A percentile compares a stretch with the other conserved stretches of the same genome.
phyloP scores from a whole-genome alignment of 2,329 filamentous ascomycete genomes.

The Sarocladium kiliense region DNA sequence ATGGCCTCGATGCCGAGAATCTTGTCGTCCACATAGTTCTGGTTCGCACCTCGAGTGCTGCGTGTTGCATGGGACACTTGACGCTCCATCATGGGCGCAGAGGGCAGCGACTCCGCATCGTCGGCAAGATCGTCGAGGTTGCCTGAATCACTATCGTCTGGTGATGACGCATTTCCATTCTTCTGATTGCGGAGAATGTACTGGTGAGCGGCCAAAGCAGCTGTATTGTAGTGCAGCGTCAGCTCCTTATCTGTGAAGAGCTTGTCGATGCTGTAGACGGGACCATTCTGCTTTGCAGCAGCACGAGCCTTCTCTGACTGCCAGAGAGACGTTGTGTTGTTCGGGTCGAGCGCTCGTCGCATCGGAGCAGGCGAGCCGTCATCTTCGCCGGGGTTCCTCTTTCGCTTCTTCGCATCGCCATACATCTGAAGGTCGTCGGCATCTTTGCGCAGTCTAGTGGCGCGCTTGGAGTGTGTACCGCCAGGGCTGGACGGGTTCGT shows the following conservation, averaged over 20 bases:
- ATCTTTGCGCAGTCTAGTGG: constrained; percentile 56
- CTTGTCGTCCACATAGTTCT: constrained; percentile 53
- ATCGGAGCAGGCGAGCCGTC: constrained; percentile 58
- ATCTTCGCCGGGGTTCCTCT: constrained; percentile 54
- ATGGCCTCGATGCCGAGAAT: constrained; percentile 56
- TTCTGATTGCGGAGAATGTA: constrained; percentile 54
- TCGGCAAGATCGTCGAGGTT: constrained; percentile 46
- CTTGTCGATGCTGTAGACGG: constrained; percentile 62
- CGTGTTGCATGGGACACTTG: constrained; percentile 60
- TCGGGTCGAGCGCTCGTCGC: constrained; percentile 49
- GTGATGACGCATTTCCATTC: constrained; percentile 44
- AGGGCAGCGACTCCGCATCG: constrained; percentile 39
- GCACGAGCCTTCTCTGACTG: constrained; percentile 53
- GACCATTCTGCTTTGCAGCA: constrained; percentile 50
- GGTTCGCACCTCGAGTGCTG: constrained; percentile 52
- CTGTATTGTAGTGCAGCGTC: constrained; percentile 58
- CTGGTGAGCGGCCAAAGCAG: constrained; percentile 57
- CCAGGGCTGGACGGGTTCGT: constrained; percentile 60
- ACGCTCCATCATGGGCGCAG: constrained; percentile 57
- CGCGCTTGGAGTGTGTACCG: constrained; percentile 57
- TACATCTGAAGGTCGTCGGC: constrained; percentile 53
- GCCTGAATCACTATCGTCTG: constrained; percentile 48
- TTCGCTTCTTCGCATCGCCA: constrained; percentile 54
- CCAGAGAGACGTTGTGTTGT: constrained; percentile 57
- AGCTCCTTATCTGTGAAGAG: constrained; percentile 68